phyloP scores from a whole-genome alignment of 2,329 filamentous ascomycete genomes.

The Blastomyces gilchristii region DNA sequence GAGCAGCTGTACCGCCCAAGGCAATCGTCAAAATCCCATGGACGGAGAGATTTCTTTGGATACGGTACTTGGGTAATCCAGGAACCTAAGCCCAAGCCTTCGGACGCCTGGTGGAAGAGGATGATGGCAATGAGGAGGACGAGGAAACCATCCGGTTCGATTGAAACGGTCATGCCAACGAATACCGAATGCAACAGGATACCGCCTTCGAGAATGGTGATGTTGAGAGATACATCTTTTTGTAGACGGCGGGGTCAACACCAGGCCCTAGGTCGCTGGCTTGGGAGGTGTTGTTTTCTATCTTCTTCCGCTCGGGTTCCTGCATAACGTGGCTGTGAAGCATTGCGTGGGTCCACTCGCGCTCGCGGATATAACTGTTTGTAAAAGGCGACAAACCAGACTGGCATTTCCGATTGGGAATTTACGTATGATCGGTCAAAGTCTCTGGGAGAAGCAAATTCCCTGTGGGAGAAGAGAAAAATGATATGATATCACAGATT shows the following conservation, averaged over 20 bases:
- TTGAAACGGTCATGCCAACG: slow-evolving; percentile 62
- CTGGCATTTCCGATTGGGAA: slow-evolving; percentile 11
- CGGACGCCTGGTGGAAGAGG: slow-evolving; percentile 67
- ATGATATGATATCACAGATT: neutral
- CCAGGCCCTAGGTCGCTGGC: slow-evolving; percentile 24
- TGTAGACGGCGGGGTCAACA: slow-evolving; percentile 36
- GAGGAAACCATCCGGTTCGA: slow-evolving; percentile 49
- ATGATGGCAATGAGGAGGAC: slow-evolving; percentile 55
- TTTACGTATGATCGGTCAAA: slow-evolving; percentile 10
- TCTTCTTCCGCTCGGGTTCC: neutral
- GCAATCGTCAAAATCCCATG: slow-evolving; percentile 52
- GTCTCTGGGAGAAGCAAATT: slow-evolving; percentile 7
- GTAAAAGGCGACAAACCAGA: slow-evolving; percentile 16
- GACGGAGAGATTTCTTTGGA: slow-evolving; percentile 45
- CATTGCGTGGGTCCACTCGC: slow-evolving; percentile 49
- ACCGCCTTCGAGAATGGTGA: slow-evolving; percentile 60
- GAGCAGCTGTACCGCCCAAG: slow-evolving; percentile 54
- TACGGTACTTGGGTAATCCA: slow-evolving; percentile 59
- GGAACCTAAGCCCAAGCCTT: slow-evolving; percentile 62
- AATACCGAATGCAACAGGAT: slow-evolving; percentile 70
- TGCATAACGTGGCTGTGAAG: slow-evolving; percentile 30
- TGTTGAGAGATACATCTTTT: slow-evolving; percentile 55
- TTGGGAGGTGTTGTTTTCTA: neutral
- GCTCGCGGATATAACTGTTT: slow-evolving; percentile 54
- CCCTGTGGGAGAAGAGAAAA: neutral